Conservation (phyloP, 2,329 filamentous ascomycete species). For the Fusarium nanum region DNA sequence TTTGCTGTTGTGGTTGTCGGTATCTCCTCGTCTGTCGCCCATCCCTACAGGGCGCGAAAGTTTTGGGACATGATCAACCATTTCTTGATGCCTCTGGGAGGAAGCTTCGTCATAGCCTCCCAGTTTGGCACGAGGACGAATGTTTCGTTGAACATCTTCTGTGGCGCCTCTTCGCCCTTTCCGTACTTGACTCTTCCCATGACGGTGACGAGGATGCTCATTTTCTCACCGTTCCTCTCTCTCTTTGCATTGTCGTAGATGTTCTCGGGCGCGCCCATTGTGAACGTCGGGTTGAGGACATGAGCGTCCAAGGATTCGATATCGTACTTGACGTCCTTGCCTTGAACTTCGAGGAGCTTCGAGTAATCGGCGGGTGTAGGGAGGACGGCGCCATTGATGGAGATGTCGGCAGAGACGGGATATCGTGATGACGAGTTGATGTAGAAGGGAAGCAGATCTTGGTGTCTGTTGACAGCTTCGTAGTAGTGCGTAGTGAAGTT, state of each 20-base stretch:
- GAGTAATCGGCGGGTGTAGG: conserved; percentile 73
- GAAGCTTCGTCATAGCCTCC: conserved; percentile 66
- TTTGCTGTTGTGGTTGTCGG: conserved; percentile 8
- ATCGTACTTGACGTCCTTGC: conserved; percentile 72
- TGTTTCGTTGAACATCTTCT: conserved; percentile 80
- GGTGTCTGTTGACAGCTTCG: conserved; percentile 73
- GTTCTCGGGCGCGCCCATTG: conserved; percentile 64
- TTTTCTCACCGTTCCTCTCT: conserved; percentile 65
- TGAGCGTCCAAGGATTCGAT: conserved; percentile 82
- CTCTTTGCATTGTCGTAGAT: conserved; percentile 56
- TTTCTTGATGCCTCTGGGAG: conserved; percentile 63
- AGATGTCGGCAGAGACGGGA: conserved; percentile 72
- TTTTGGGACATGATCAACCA: conserved; percentile 80
- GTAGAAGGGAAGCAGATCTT: conserved; percentile 76
- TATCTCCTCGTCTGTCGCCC: conserved; percentile 10
- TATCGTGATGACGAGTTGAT: conserved; percentile 67
- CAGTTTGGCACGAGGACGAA: conserved; percentile 85
- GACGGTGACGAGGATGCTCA: conserved; percentile 78
- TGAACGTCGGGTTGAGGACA: conserved; percentile 76
- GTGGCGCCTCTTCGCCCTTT: conserved; percentile 69
- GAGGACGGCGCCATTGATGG: conserved; percentile 80
- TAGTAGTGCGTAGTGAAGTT: conserved; percentile 82
- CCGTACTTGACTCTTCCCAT: conserved; percentile 79
- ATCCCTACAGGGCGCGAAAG: conserved; percentile 66
- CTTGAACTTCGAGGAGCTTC: conserved; percentile 73